phyloP scores from a whole-genome alignment of 306 rosid genomes.

The Luffa aegyptiaca region DNA sequence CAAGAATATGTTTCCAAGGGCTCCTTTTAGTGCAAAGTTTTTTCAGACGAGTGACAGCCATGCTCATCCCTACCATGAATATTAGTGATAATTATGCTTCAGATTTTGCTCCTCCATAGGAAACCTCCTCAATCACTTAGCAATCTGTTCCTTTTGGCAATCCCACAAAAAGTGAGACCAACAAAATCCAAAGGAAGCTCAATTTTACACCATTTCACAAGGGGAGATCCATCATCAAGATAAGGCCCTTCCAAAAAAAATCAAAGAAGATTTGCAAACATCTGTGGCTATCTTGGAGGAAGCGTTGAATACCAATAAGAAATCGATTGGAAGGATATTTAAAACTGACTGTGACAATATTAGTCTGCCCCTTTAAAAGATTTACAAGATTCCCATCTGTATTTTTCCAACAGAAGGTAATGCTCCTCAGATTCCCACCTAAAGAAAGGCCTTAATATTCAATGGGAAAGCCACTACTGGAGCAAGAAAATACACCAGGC shows the following conservation, averaged over 20 bases:
- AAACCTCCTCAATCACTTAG: not conserved
- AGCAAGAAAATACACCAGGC: not conserved
- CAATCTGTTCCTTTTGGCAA: not conserved
- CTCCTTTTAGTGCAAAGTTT: not conserved
- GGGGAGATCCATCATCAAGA: not conserved
- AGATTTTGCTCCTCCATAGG: not conserved
- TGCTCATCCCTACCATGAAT: not conserved
- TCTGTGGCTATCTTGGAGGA: not conserved
- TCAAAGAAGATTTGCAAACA: not conserved
- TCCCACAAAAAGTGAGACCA: not conserved
- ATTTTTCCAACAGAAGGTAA: not conserved
- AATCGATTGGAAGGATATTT: not conserved
- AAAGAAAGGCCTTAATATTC: not conserved
- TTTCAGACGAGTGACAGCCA: not conserved
- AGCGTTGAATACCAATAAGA: not conserved
- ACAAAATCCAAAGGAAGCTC: not conserved
- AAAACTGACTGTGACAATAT: not conserved
- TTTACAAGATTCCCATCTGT: not conserved
- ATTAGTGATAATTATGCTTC: not conserved
- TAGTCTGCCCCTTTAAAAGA: not conserved
- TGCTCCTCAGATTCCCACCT: not conserved
- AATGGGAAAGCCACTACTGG: not conserved
- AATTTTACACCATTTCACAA: not conserved
- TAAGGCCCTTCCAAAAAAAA: not conserved
- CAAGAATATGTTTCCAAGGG: not conserved